Evolutionary conservation across 768 basidiomycete genomes (phyloP), one percentile per base, ranked within the genome.

Genomic region (Suillus fuscotomentosus): DNA sequence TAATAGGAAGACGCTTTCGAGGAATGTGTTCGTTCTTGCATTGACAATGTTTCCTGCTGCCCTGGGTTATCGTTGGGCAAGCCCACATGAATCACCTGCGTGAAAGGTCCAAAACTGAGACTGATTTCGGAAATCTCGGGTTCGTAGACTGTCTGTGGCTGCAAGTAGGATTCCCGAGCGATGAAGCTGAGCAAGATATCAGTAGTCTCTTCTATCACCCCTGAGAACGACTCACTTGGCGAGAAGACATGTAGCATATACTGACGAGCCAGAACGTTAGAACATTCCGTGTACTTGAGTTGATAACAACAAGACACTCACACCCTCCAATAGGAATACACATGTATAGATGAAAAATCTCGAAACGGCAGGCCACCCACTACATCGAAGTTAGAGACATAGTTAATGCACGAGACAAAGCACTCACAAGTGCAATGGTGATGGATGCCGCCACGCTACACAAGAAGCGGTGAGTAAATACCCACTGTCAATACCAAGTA

Each of bases 291-390:
- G 3, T 27, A 27, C 27, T 27, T 27, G 27, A 27, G 13, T 22
- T 24, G 48, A 15, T 5, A 6, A 3, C 27, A 11, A 15, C 15
- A 20, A 20, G 20, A 22, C 15, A 63, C 39, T 68, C n/a, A 74
- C 73, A 60, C 1, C 68, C 60, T 54, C 75, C 70, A 53, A 67
- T 38, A 20, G 73, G 73, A 64, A 76, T 70, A 59, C 51, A 13
- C 73, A 74, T 74, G 0, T 61, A 3, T 0, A 74, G 15, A 65
- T 74, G 73, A 2, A 22, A 48, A 42, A 13, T 0, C 22, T 75
- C 65, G 65, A 76, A 57, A 13, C 64, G 62, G 50, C 63, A 41
- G 45, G 1, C 45, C 50, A 4, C 43, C 73, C 73, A 74, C 73
- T 74, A 31, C 8, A 11, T 24, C 13, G 42, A 24, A 24, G 24